Evolutionary conservation across 352 stramenopile genomes (phyloP).

Genomic region (Phytophthora sp.): DNA sequence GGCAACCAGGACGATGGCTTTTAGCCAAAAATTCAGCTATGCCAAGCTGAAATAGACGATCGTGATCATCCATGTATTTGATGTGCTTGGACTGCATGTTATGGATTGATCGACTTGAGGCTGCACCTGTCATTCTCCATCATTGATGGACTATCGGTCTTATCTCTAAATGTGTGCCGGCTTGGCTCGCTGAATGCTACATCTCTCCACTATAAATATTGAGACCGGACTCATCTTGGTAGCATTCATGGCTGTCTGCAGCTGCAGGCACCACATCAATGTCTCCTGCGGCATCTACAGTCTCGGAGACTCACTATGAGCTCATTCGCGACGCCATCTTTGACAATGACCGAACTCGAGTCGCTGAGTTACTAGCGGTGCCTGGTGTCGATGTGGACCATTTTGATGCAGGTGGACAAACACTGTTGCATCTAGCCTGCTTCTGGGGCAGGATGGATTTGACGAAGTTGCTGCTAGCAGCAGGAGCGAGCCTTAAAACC

Average conservation of each 20-base stretch:
- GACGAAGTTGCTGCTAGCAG: slow-evolving; percentile 62
- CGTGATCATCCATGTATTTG: background rate
- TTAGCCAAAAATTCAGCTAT: slow-evolving; percentile 13
- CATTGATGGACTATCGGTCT: background rate
- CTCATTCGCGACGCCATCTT: slow-evolving; percentile 77
- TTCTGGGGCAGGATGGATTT: slow-evolving; percentile 78
- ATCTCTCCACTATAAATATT: slow-evolving; percentile 22
- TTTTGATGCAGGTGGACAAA: slow-evolving; percentile 76
- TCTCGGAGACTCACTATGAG: slow-evolving; percentile 63
- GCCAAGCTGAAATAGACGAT: slow-evolving; percentile 24
- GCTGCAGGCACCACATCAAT: background rate
- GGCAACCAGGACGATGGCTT: background rate
- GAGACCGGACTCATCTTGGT: background rate
- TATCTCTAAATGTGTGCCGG: background rate
- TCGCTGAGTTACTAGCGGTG: slow-evolving; percentile 46
- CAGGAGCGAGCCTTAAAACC: slow-evolving; percentile 67
- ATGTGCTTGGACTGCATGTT: slow-evolving; percentile 1
- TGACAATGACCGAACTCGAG: slow-evolving; percentile 57
- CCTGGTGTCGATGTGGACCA: slow-evolving; percentile 66
- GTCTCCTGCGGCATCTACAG: slow-evolving; percentile 3
- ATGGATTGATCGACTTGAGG: background rate
- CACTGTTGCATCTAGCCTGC: slow-evolving; percentile 71
- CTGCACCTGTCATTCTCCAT: background rate
- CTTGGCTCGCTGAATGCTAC: background rate
- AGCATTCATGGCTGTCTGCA: background rate